Evolutionary conservation across 495 filamentous ascomycete species (phyloP), one percentile per base, ranked within the genome.

Genomic region (Cairneyella variabilis): DNA sequence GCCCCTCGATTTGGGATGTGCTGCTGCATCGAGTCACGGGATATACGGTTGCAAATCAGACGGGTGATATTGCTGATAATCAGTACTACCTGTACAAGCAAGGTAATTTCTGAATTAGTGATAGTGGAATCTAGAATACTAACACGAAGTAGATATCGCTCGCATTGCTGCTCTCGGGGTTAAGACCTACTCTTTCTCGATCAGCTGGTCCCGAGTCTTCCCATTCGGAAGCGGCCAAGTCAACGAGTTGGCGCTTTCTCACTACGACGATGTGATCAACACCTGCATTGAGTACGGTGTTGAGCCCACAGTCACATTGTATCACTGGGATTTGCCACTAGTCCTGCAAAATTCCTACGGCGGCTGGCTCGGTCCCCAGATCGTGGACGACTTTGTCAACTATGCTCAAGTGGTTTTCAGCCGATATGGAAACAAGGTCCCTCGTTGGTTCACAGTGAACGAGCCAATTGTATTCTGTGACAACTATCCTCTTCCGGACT

Each of bases 21-120:
- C 36, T 62, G 5, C n/a, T 48, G 39, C 59, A 62, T 54, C 43
- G 59, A 36, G 54, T 51, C 22, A 48, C 41, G 1, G 49, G 46
- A 6, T 50, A 46, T 26, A 68, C 74, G 7, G 54, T 51, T 16
- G 65, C 74, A 17, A 66, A 71, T 39, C 59, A 69, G 11, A 76
- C 67, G 7, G 72, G 71, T 12, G 72, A 74, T 49, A 57, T 73
- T 34, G 61, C 66, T 3, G 65, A 61, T 30, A 67, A 73, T 28
- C 70, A 74, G 45, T 76, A 75, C 45, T 75, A 68, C 28, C 46
- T 74, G 11, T 76, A 76, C 53, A 74, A 74, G 57, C 69, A 74
- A 48, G 57, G 57, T 60, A 16, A 39, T 23, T 9, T 14, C 43
- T 38, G 16, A 17, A 25, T 46, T 26, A 9, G 16, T 42, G 10